These are phyloP conservation scores for Kluyveromyces siamensis DNA, from an alignment of 805 yeast genomes.

Conservation along the genomic window DNA sequence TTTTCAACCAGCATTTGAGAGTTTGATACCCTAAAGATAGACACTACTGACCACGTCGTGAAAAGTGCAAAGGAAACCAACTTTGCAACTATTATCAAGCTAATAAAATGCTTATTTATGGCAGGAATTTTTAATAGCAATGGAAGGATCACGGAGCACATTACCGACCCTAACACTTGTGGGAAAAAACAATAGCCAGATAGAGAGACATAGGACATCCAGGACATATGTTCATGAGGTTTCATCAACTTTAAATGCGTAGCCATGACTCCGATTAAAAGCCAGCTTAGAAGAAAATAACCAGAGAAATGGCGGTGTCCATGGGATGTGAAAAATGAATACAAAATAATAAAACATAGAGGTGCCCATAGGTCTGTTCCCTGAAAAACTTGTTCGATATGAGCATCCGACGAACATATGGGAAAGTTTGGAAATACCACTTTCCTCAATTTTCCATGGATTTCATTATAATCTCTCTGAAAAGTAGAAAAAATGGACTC, in stretches of 20 bases:
- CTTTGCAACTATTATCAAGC: constrained; percentile 12
- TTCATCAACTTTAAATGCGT: constrained; percentile 22
- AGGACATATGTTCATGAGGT: constrained; percentile 15
- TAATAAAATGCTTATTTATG: constrained; percentile 8
- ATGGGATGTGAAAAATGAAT: constrained; percentile 23
- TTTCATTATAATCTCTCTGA: constrained; percentile 24
- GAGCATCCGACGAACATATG: background rate
- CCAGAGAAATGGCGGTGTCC: constrained; percentile 24
- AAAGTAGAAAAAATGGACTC: constrained; percentile 23
- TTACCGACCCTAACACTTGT: constrained; percentile 20
- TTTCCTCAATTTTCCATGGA: constrained; percentile 23
- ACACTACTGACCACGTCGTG: constrained; percentile 19
- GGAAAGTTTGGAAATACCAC: constrained; percentile 29
- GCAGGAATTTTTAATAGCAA: constrained; percentile 12
- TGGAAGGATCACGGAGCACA: constrained; percentile 21
- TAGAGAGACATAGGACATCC: constrained; percentile 25
- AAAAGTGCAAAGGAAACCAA: constrained; percentile 13
- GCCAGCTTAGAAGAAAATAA: constrained; percentile 26
- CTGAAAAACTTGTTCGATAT: constrained; percentile 1
- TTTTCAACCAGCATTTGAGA: constrained; percentile 16
- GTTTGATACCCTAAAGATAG: constrained; percentile 19
- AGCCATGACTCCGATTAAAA: constrained; percentile 19
- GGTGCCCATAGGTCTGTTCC: constrained; percentile 30
- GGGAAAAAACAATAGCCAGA: constrained; percentile 29
- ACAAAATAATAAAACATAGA: constrained; percentile 21